Base-by-base conservation (phyloP, 305 asterid species). In the Plantago rigida region DNA sequence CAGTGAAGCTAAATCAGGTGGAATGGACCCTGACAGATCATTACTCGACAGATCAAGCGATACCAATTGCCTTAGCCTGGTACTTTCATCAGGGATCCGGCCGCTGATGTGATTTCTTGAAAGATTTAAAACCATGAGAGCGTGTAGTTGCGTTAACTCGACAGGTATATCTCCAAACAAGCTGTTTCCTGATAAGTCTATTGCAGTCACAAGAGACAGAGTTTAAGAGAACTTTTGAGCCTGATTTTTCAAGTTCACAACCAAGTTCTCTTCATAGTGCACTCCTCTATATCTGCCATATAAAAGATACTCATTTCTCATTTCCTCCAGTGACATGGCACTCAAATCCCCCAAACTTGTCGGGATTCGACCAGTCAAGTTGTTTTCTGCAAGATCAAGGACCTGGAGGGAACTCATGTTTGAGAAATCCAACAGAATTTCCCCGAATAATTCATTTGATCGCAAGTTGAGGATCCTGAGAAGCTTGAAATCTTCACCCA, bases 41-140 rank as follows among this genome's bases (percentile, higher is more conserved):
- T 79, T 84, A 34, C 65, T 58, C 10, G 91, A 81, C 56, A 84
- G 78, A 71, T 84, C 91, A 44, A 84, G 78, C 29, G 84, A 77
- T 52, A 56, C 26, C 36, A 81, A 34, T 49, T 81, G 77, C 14
- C 19, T 52, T 60, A 84, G 51, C 29, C 62, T 68, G 44, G 79
- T 68, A 56, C 81, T 79, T 63, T 53, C 75, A 63, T 62, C 73
- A 9, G 87, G 87, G 9, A 84, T 73, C 51, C 22, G 69, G 12
- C 87, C 84, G 8, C 24, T 73, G 44, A 81, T 71, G 50, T 69
- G 76, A 69, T 81, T 81, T 67, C 78, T 59, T 3, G 84, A 71
- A 69, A 84, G 44, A 69, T 84, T 81, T 76, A 84, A 53, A 48
- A 68, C 64, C 50, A 58, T n/a, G 59, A 84, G 75, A 65, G 81